These are phyloP conservation scores for Phytophthora boehmeriae DNA, from an alignment of 352 stramenopile genomes.

Conservation along the genomic window DNA sequence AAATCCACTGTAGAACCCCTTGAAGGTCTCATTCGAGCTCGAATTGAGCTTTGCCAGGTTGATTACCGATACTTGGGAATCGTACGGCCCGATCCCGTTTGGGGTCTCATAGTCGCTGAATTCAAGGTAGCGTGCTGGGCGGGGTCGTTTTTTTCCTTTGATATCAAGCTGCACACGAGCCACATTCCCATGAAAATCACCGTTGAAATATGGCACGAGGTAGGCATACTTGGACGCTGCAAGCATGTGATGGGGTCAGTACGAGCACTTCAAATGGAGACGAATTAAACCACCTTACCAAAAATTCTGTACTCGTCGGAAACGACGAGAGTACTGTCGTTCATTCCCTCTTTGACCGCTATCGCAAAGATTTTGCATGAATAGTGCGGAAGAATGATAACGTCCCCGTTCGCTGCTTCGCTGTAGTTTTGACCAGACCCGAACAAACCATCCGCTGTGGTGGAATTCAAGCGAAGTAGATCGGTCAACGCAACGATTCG, in stretches of 20 bases:
- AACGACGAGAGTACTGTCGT: constrained; percentile 48
- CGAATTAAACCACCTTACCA: constrained; percentile 33
- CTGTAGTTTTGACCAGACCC: constrained; percentile 25
- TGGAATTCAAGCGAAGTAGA: constrained; percentile 10
- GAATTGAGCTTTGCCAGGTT: constrained; percentile 56
- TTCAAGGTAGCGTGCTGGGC: constrained; percentile 73
- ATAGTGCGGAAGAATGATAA: constrained; percentile 59
- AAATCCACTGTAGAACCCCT: constrained; percentile 67
- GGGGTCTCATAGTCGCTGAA: constrained; percentile 80
- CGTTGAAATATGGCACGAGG: constrained; percentile 75
- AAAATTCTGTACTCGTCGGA: constrained; percentile 68
- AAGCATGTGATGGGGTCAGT: constrained; percentile 8
- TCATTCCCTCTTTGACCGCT: constrained; percentile 67
- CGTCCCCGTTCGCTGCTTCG: constrained; percentile 41
- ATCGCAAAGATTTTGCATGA: constrained; percentile 68
- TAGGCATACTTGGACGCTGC: constrained; percentile 77
- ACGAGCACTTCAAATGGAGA: too few species aligned
- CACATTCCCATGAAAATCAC: constrained; percentile 66
- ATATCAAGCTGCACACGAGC: constrained; percentile 72
- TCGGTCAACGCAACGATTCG: constrained; percentile 39
- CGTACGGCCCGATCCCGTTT: constrained; percentile 72
- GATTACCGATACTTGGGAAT: constrained; percentile 59
- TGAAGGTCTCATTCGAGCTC: too few species aligned
- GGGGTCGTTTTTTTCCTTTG: constrained; percentile 75
- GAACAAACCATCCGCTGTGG: constrained; percentile 35